Conservation (phyloP, 306 rosid genomes). For the Rosa lucieae region DNA sequence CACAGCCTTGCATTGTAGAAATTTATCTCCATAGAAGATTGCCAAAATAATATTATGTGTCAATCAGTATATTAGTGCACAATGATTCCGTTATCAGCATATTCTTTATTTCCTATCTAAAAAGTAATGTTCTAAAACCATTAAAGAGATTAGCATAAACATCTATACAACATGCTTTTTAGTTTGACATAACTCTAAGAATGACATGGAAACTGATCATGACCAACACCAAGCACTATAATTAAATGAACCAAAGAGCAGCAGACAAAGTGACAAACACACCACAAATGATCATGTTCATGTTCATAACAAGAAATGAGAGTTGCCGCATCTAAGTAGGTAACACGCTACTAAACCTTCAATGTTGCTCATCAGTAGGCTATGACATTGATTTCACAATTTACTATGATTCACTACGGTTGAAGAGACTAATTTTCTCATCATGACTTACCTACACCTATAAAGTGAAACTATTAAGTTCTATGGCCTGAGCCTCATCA, state of each 20-base stretch:
- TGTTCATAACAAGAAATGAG: not conserved
- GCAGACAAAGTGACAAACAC: not conserved
- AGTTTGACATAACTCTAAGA: not conserved
- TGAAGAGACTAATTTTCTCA: not conserved
- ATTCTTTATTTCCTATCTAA: not conserved
- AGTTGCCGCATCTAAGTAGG: not conserved
- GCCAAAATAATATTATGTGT: too few relatives aligned
- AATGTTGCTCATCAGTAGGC: not conserved
- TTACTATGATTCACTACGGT: slow-evolving; percentile 1
- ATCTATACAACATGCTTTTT: too few relatives aligned
- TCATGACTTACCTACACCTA: not conserved
- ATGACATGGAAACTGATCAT: not conserved
- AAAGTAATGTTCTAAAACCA: not conserved
- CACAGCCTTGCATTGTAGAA: not conserved
- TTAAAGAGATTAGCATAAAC: not conserved
- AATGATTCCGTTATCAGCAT: not conserved
- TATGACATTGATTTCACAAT: not conserved
- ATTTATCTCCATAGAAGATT: too few relatives aligned
- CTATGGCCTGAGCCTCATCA: not conserved
- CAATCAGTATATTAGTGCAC: not conserved
- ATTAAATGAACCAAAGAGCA: slow-evolving; percentile 1
- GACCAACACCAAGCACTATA: not conserved
- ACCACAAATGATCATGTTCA: not conserved
- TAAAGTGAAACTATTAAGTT: not conserved
- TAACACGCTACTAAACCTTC: not conserved